Conservation (phyloP, 2,329 filamentous ascomycete species). For the Apiospora kogelbergensis region DNA sequence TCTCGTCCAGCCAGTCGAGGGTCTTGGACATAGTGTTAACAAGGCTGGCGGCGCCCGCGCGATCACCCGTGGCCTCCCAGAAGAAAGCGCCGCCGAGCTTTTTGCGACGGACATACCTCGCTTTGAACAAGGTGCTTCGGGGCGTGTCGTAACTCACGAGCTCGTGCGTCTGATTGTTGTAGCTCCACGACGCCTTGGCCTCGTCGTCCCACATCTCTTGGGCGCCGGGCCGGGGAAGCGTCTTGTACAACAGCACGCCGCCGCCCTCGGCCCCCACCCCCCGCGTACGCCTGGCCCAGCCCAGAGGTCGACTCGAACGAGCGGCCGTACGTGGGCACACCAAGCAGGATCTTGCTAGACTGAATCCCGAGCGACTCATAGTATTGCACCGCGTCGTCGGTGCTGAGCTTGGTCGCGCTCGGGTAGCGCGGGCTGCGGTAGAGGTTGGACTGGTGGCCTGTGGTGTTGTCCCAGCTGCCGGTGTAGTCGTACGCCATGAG, state of each 20-base stretch:
- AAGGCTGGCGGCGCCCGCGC: constrained; percentile 52
- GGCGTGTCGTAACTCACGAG: constrained; percentile 72
- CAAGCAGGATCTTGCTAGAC: constrained; percentile 67
- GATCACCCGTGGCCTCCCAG: constrained; percentile 79
- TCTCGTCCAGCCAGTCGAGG: constrained; percentile 50
- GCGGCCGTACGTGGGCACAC: constrained; percentile 79
- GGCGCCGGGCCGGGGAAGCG: constrained; percentile 62
- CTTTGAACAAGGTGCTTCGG: constrained; percentile 59
- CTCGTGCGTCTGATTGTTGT: constrained; percentile 56
- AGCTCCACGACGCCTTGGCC: constrained; percentile 69
- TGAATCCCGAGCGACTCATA: constrained; percentile 62
- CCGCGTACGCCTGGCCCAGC: constrained; percentile 61
- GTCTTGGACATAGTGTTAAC: constrained; percentile 50
- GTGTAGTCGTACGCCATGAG: constrained; percentile 72
- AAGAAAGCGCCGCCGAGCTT: constrained; percentile 76
- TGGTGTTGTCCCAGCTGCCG: constrained; percentile 62
- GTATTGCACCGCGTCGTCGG: constrained; percentile 61
- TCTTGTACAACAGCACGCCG: constrained; percentile 72
- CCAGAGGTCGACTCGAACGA: constrained; percentile 69
- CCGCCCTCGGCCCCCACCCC: constrained; percentile 61
- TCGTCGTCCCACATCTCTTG: constrained; percentile 55
- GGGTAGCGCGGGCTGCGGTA: constrained; percentile 53
- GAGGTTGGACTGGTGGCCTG: constrained; percentile 72
- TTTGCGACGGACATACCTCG: constrained; percentile 57
- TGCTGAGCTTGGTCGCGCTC: constrained; percentile 66